phyloP scores from a whole-genome alignment of 768 basidiomycete genomes.

The Mycena latifolia region DNA sequence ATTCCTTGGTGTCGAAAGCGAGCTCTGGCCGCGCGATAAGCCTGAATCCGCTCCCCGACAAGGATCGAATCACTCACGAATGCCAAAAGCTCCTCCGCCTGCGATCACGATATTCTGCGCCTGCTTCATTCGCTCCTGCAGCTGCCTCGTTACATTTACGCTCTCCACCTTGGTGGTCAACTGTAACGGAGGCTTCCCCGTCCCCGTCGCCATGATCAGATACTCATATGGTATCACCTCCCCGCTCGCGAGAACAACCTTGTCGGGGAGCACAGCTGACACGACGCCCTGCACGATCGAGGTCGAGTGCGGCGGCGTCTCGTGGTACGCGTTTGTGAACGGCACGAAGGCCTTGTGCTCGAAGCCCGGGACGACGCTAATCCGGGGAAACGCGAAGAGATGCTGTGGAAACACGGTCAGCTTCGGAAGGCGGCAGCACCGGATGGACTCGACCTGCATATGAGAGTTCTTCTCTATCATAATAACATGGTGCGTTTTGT shows the following conservation, averaged over 20 bases:
- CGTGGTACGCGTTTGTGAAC: constrained; percentile 40
- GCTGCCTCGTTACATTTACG: constrained; percentile 48
- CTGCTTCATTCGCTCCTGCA: too few relatives aligned
- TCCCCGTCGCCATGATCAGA: constrained; percentile 45
- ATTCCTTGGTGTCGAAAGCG: constrained; percentile 58
- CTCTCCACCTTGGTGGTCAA: constrained; percentile 41
- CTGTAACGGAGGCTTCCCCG: constrained; percentile 33
- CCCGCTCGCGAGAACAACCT: constrained; percentile 36
- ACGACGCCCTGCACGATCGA: constrained; percentile 36
- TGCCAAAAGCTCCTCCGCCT: too few relatives aligned
- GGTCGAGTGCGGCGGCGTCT: constrained; percentile 37
- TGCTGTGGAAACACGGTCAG: too few relatives aligned
- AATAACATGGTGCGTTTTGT: too few relatives aligned
- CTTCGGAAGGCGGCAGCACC: too few relatives aligned
- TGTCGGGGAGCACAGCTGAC: constrained; percentile 35
- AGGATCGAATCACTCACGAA: too few relatives aligned
- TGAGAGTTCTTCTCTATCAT: too few relatives aligned
- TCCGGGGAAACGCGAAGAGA: constrained; percentile 50
- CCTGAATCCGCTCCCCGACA: too few relatives aligned
- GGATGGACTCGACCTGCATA: too few relatives aligned
- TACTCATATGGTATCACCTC: constrained; percentile 47
- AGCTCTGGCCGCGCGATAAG: too few relatives aligned
- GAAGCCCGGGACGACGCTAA: constrained; percentile 41
- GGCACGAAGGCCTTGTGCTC: constrained; percentile 51
- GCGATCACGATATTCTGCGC: too few relatives aligned